phyloP scores from a whole-genome alignment of 2,329 filamentous ascomycete species.

The Fonsecaea pedrosoi region DNA sequence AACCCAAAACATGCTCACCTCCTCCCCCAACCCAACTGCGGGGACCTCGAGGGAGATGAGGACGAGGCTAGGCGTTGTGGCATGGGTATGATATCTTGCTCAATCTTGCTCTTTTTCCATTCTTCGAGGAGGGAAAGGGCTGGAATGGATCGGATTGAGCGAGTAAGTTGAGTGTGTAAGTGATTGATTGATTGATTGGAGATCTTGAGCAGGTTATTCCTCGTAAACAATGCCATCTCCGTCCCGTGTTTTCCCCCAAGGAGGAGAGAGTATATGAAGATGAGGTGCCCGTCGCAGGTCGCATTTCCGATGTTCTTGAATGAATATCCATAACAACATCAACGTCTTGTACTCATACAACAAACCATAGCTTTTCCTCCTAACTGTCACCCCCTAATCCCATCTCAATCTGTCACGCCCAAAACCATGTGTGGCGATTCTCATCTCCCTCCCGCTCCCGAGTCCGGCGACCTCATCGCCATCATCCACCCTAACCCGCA shows the following conservation, averaged over 20 bases:
- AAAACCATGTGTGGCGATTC: conserved; percentile 34
- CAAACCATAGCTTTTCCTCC: not conserved
- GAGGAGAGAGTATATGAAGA: not conserved
- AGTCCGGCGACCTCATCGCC: conserved; percentile 38
- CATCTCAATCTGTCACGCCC: not conserved
- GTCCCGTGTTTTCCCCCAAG: not conserved
- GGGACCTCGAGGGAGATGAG: not conserved
- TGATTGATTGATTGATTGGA: conserved; percentile 8
- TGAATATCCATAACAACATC: not conserved
- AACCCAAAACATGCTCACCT: not conserved
- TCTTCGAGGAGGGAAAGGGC: not conserved
- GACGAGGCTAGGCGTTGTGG: not conserved
- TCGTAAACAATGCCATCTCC: not conserved
- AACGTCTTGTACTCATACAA: not conserved
- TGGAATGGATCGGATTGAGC: not conserved
- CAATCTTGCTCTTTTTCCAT: not conserved
- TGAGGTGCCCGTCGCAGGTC: not conserved
- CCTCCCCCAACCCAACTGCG: not conserved
- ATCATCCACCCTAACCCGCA: conserved; percentile 37
- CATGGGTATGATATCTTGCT: not conserved
- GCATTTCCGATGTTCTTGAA: not conserved
- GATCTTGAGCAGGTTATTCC: conserved; percentile 4
- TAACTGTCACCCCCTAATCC: not conserved
- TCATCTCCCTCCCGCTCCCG: conserved; percentile 36
- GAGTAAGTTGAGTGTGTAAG: no score